Conservation (phyloP, 225 moss, liverwort and hornwort species). For the Rhytidiadelphus loreus region DNA sequence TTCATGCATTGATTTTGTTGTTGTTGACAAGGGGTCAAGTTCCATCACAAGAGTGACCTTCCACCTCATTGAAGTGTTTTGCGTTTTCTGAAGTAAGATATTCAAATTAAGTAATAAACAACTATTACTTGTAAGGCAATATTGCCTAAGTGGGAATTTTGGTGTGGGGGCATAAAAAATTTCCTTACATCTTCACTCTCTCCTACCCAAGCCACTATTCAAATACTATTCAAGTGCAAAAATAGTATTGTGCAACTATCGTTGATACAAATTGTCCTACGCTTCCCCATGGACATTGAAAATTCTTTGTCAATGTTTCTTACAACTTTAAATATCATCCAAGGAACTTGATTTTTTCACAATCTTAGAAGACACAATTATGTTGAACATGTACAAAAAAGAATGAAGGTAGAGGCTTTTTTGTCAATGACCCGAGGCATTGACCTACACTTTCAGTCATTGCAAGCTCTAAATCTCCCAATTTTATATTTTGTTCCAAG, state of each 20-base stretch:
- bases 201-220: background rate
- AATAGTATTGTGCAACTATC: background rate
- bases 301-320: background rate
- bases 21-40: background rate
- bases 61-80: background rate
- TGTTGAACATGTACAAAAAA: background rate
- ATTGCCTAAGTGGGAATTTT: background rate
- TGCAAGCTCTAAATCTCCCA: background rate
- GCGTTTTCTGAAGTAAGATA: background rate
- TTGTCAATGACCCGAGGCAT: background rate
- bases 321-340: background rate
- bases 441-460: background rate
- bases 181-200: background rate
- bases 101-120: background rate
- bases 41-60: background rate
- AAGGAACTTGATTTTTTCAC: background rate
- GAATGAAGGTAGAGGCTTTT: no score
- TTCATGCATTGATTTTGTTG: background rate
- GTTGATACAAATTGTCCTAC: background rate
- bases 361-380: background rate
- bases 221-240: background rate
- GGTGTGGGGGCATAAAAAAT: background rate
- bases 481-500: background rate
- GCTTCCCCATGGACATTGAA: background rate
- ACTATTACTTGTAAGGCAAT: background rate